Evolutionary conservation across 1,139 yeast genomes (phyloP).

Genomic region (Eremothecium gossypii): DNA sequence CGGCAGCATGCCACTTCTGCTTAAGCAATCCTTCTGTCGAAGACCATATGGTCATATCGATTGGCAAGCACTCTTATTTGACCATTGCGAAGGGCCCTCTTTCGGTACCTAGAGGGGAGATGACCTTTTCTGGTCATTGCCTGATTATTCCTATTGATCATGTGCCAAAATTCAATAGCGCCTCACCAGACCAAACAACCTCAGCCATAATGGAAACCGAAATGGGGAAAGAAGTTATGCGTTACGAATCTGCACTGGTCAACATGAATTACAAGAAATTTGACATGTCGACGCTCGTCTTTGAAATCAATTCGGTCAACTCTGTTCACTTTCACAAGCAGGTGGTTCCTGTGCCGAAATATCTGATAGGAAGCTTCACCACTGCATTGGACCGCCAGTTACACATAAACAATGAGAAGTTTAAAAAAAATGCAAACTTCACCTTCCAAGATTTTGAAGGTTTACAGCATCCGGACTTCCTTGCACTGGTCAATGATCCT

Average conservation of each 20-base stretch:
- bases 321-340: conserved; percentile 63
- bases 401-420: conserved; percentile 42
- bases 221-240: conserved; percentile 34
- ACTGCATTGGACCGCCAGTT: conserved; percentile 35
- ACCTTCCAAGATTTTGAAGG: conserved; percentile 32
- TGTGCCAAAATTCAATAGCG: conserved; percentile 36
- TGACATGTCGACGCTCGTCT: conserved; percentile 43
- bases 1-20: conserved; percentile 71
- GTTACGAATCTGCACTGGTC: conserved; percentile 39
- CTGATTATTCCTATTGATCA: conserved; percentile 79
- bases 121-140: conserved; percentile 71
- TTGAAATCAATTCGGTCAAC: conserved; percentile 48
- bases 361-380: conserved; percentile 33
- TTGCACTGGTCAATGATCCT: conserved; percentile 30
- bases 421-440: conserved; percentile 36
- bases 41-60: conserved; percentile 70
- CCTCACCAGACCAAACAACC: conserved; percentile 7
- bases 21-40: conserved; percentile 72
- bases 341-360: conserved; percentile 47
- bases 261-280: conserved; percentile 37
- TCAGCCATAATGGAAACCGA: conserved; percentile 29
- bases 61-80: conserved; percentile 57
- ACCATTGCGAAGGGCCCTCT: conserved; percentile 87
- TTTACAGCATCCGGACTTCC: conserved; percentile 23
- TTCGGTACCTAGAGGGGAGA: conserved; percentile 37